Evolutionary conservation across 305 asterid species (phyloP).

Genomic region (Stenogyne calaminthoides): DNA sequence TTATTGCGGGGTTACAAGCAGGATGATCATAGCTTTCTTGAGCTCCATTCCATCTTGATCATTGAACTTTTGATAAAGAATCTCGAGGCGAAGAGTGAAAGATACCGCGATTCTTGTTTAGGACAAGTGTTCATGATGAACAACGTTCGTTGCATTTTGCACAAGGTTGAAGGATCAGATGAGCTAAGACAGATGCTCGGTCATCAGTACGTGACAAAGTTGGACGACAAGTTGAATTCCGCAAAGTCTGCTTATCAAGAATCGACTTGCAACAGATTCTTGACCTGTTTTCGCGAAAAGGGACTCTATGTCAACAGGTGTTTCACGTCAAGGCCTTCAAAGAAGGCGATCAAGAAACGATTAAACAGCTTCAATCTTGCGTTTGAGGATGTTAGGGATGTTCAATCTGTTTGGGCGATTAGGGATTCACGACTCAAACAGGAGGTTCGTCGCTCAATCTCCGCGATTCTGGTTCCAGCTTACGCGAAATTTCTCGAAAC

Average conservation of each 20-base stretch:
- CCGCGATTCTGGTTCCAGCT: constrained; percentile 31
- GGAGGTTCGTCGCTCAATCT: constrained; percentile 37
- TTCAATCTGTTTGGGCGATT: constrained; percentile 43
- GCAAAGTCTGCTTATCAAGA: constrained; percentile 34
- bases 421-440: constrained; percentile 42
- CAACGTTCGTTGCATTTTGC: constrained; percentile 50
- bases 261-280: constrained; percentile 39
- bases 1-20: constrained; percentile 22
- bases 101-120: constrained; percentile 29
- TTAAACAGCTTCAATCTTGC: constrained; percentile 37
- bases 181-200: constrained; percentile 51
- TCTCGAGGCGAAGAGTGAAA: constrained; percentile 34
- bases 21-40: constrained; percentile 23
- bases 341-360: constrained; percentile 34
- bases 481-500: constrained; percentile 42
- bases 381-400: constrained; percentile 34
- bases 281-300: constrained; percentile 43
- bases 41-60: constrained; percentile 50
- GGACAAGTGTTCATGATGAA: constrained; percentile 54
- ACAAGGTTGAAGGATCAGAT: constrained; percentile 31
- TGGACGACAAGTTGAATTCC: constrained; percentile 19
- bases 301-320: constrained; percentile 36
- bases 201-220: constrained; percentile 28
- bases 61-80: constrained; percentile 40
- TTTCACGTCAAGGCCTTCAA: constrained; percentile 35